phyloP scores from a whole-genome alignment of 345 rosid genomes.

The Populus simonii region DNA sequence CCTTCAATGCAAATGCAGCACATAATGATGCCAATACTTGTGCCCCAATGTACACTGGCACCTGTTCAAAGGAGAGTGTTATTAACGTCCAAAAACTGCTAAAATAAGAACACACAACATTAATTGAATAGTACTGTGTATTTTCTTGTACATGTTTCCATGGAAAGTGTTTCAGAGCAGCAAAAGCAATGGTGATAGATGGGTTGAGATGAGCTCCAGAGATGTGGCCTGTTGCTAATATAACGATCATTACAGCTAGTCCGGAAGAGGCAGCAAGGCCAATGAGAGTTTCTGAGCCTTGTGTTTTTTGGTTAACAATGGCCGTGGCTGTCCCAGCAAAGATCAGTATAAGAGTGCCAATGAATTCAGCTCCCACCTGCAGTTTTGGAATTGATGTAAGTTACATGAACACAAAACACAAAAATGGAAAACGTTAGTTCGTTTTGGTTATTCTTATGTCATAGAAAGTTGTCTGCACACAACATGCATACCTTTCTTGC shows the following conservation, averaged over 20 bases:
- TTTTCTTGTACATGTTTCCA: constrained; percentile 58
- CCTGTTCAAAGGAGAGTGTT: constrained; percentile 28
- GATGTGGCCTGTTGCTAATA: constrained; percentile 77
- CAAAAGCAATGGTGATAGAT: constrained; percentile 65
- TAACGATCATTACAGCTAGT: constrained; percentile 75
- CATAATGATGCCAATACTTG: constrained; percentile 66
- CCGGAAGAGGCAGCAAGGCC: constrained; percentile 74
- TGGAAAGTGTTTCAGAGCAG: constrained; percentile 75
- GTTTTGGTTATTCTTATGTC: neutral
- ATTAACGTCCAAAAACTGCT: neutral
- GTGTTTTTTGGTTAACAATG: constrained; percentile 76
- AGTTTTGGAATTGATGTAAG: neutral
- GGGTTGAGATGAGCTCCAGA: constrained; percentile 95
- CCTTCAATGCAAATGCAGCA: constrained; percentile 71
- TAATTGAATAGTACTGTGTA: neutral
- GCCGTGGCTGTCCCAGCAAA: constrained; percentile 79
- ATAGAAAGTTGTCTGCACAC: neutral
- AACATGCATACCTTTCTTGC: constrained; percentile 55
- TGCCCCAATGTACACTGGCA: constrained; percentile 67
- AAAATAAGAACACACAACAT: neutral
- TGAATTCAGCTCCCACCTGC: constrained; percentile 90
- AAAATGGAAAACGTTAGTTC: neutral
- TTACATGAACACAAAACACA: neutral
- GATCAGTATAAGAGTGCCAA: constrained; percentile 72
- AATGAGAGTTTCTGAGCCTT: constrained; percentile 65